Conservation (phyloP, 163 green algal species). For the Scenedesmus sp. region DNA sequence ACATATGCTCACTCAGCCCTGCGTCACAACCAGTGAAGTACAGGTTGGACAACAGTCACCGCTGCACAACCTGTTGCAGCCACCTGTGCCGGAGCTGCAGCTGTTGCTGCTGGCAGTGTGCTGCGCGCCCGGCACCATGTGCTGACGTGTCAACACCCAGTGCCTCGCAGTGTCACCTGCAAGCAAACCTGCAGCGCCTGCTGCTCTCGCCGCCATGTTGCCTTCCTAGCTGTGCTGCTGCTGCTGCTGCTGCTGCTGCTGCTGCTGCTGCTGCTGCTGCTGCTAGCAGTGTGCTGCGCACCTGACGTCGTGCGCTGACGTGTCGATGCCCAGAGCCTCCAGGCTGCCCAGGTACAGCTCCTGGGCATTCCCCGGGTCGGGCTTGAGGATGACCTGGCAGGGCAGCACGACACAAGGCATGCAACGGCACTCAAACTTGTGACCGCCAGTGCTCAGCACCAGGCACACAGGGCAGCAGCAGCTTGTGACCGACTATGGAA, state of each 20-base stretch:
- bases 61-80: not conserved
- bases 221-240: not conserved
- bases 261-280: not conserved
- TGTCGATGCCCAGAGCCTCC: slow-evolving; percentile 93
- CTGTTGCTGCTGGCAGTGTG: not conserved
- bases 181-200: no score
- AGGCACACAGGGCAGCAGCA: no score
- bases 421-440: not conserved
- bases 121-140: slow-evolving; percentile 40
- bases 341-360: slow-evolving; percentile 97
- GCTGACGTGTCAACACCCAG: slow-evolving; percentile 90
- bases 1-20: no score
- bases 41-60: no score
- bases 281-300: not conserved
- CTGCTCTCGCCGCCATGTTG: not conserved
- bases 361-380: slow-evolving; percentile 91
- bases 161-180: slow-evolving; percentile 86
- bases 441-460: not conserved
- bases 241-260: not conserved
- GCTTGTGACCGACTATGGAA: no score
- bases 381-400: slow-evolving; percentile 96
- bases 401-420: not conserved
- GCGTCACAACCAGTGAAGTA: no score
- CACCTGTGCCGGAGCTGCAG: not conserved
- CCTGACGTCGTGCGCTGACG: slow-evolving; percentile 55